Conservation (phyloP, 345 rosid species). For the Bruguiera sexangula region DNA sequence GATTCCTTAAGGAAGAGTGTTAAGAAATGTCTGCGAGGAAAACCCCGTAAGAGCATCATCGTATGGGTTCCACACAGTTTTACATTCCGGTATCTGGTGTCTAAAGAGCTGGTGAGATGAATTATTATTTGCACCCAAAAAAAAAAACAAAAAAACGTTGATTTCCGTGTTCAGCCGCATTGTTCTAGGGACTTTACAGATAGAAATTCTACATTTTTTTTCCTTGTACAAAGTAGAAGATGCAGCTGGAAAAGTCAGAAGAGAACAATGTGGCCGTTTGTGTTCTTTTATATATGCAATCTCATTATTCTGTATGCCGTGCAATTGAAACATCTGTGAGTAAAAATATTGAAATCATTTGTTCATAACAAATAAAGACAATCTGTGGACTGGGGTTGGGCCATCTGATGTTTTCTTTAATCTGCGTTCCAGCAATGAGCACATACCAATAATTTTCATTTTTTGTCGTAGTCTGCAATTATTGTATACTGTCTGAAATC, state of each 20-base stretch:
- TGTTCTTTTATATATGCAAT: slow-evolving; percentile 9
- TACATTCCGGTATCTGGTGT: slow-evolving; percentile 74
- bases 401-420: too few relatives aligned
- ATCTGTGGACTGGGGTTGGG: too few relatives aligned
- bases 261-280: slow-evolving; percentile 15
- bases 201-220: slow-evolving; percentile 16
- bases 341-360: neutral
- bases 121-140: neutral
- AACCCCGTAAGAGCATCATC: slow-evolving; percentile 54
- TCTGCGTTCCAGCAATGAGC: too few relatives aligned
- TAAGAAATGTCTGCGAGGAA: slow-evolving; percentile 51
- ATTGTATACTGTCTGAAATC: too few relatives aligned
- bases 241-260: slow-evolving; percentile 12
- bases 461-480: too few relatives aligned
- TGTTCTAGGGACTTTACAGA: slow-evolving; percentile 11
- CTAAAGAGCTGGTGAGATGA: slow-evolving; percentile 73
- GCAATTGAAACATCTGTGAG: neutral
- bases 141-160: neutral
- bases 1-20: slow-evolving; percentile 52
- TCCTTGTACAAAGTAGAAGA: slow-evolving; percentile 37
- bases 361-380: too few relatives aligned
- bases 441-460: too few relatives aligned
- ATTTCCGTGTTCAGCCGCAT: neutral
- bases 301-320: slow-evolving; percentile 6
- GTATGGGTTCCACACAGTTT: slow-evolving; percentile 90